Evolutionary conservation across 2,329 filamentous ascomycete species (phyloP).

Genomic region (Aureobasidium sp.): DNA sequence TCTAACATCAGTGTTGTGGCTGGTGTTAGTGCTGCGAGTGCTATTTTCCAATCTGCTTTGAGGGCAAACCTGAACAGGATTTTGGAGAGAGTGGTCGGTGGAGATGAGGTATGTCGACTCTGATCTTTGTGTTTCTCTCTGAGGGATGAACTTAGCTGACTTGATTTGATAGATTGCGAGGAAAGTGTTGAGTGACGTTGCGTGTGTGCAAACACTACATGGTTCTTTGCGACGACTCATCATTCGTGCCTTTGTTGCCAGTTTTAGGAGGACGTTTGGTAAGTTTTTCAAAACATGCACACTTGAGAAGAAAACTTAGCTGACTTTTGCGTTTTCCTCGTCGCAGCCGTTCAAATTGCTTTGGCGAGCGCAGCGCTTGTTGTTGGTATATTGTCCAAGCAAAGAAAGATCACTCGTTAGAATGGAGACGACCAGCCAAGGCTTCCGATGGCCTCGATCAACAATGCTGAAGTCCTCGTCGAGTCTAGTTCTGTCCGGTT

Average conservation of each 20-base stretch:
- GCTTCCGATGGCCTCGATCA: too few relatives aligned
- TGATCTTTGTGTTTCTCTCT: neutral
- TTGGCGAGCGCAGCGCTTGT: conserved; percentile 16
- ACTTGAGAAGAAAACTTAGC: neutral
- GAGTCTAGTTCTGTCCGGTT: too few relatives aligned
- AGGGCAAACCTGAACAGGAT: conserved; percentile 34
- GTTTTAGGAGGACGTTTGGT: conserved; percentile 16
- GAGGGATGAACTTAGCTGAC: conserved; percentile 23
- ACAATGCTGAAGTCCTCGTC: too few relatives aligned
- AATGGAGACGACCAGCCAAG: too few relatives aligned
- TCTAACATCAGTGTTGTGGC: conserved; percentile 48
- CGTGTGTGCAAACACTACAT: conserved; percentile 42
- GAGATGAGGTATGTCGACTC: conserved; percentile 27
- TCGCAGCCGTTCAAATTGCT: conserved; percentile 1
- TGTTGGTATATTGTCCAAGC: conserved; percentile 5
- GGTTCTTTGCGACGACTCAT: conserved; percentile 21
- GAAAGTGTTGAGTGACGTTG: conserved; percentile 28
- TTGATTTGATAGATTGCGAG: conserved; percentile 18
- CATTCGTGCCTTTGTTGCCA: conserved; percentile 8
- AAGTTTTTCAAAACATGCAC: neutral
- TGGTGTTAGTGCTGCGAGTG: conserved; percentile 43
- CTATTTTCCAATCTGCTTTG: conserved; percentile 42
- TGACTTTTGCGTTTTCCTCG: neutral
- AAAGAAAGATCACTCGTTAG: conserved; percentile 12
- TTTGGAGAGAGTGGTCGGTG: conserved; percentile 35